phyloP scores from a whole-genome alignment of 495 filamentous ascomycete genomes.

The Podospora australis region DNA sequence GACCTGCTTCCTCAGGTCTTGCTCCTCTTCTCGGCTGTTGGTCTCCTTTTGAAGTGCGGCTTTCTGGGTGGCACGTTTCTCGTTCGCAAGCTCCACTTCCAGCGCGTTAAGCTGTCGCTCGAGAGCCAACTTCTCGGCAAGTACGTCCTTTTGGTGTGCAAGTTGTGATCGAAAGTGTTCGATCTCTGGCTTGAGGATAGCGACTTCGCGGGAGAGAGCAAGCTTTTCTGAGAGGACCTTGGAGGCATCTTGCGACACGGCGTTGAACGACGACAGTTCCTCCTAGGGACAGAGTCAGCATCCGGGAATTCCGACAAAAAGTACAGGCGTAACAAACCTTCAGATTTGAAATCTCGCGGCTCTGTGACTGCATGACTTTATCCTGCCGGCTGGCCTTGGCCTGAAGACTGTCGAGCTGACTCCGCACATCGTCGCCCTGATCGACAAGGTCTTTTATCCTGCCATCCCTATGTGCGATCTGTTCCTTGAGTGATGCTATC shows the following conservation, averaged over 20 bases:
- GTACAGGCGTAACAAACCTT: constrained; percentile 44
- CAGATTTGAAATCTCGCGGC: constrained; percentile 58
- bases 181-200: constrained; percentile 64
- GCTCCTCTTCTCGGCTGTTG: constrained; percentile 31
- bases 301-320: background rate
- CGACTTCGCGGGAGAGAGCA: constrained; percentile 63
- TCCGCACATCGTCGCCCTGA: constrained; percentile 48
- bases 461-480: constrained; percentile 40
- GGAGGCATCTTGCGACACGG: constrained; percentile 57
- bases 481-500: constrained; percentile 38
- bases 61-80: constrained; percentile 62
- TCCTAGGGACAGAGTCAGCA: constrained; percentile 37
- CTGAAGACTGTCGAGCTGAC: constrained; percentile 50
- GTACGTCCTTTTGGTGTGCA: constrained; percentile 53
- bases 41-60: constrained; percentile 46
- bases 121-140: constrained; percentile 69
- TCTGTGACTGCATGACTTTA: constrained; percentile 47
- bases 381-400: constrained; percentile 52
- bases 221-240: constrained; percentile 72
- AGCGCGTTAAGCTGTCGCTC: constrained; percentile 67
- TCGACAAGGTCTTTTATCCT: constrained; percentile 55
- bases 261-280: constrained; percentile 58
- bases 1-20: constrained; percentile 39
- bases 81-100: constrained; percentile 73
- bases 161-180: constrained; percentile 70